These are phyloP conservation scores for Sequoiadendron giganteum DNA, from an alignment of 75 land plant species.

Conservation along the genomic window DNA sequence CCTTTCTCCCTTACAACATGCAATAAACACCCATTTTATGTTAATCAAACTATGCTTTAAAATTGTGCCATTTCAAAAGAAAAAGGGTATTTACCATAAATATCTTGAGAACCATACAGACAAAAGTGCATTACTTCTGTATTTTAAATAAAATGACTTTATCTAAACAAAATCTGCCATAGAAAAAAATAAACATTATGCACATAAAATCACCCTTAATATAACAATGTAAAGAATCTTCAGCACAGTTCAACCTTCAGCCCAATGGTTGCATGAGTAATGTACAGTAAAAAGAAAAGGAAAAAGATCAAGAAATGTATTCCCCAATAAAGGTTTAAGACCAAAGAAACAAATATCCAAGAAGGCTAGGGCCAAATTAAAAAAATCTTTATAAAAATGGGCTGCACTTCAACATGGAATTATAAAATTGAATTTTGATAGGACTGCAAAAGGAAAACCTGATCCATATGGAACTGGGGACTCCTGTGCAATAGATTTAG, in stretches of 20 bases:
- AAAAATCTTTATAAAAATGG: neutral
- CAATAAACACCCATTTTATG: constrained; percentile 13
- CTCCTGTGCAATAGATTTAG: neutral
- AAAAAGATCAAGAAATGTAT: neutral
- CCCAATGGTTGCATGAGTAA: neutral
- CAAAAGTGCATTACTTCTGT: neutral
- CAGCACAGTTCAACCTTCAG: neutral
- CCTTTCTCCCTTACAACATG: constrained; percentile 69
- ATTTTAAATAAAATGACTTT: neutral
- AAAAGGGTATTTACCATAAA: neutral
- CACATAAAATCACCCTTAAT: neutral
- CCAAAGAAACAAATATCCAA: neutral
- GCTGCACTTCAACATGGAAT: neutral
- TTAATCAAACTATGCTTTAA: neutral
- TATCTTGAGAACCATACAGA: neutral
- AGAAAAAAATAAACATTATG: neutral
- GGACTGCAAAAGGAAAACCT: neutral
- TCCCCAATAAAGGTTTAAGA: neutral
- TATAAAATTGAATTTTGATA: neutral
- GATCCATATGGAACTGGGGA: neutral
- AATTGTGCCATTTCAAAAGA: neutral
- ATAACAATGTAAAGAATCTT: neutral
- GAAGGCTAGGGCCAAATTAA: neutral
- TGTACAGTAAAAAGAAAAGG: neutral
- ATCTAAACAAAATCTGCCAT: neutral